phyloP scores from a whole-genome alignment of 140 eudicot species.

The Flaveria floridana region DNA sequence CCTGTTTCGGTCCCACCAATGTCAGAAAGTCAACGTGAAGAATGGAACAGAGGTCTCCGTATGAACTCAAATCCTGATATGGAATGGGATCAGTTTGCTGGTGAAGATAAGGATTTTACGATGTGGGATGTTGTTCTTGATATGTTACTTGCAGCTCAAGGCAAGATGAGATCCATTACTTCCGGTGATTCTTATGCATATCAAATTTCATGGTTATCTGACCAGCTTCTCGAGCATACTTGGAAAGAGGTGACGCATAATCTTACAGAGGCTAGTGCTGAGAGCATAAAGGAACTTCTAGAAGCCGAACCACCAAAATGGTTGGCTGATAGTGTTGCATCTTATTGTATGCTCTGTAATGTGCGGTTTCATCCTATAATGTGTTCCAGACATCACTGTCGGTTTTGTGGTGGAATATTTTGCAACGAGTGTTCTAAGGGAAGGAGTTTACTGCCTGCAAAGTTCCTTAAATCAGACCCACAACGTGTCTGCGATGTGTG shows the following conservation, averaged over 20 bases:
- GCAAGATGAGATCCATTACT: constrained; percentile 52
- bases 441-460: constrained; percentile 58
- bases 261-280: constrained; percentile 53
- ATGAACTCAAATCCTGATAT: constrained; percentile 42
- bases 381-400: constrained; percentile 66
- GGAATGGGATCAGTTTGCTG: constrained; percentile 56
- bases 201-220: constrained; percentile 56
- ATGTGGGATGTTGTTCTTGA: constrained; percentile 77
- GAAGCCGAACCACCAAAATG: constrained; percentile 68
- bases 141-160: constrained; percentile 57
- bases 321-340: constrained; percentile 60
- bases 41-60: constrained; percentile 57
- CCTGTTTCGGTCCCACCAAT: constrained; percentile 74
- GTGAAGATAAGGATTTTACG: constrained; percentile 56
- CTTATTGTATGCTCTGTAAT: constrained; percentile 63
- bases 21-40: constrained; percentile 58
- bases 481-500: constrained; percentile 74
- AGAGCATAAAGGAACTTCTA: constrained; percentile 42
- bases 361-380: constrained; percentile 65
- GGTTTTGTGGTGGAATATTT: constrained; percentile 67
- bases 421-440: constrained; percentile 69
- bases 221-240: constrained; percentile 53
- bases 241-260: constrained; percentile 69
- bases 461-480: constrained; percentile 45
- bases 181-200: constrained; percentile 46